Base-by-base conservation (phyloP, 2,329 filamentous ascomycete genomes). In the Sphaerulina musiva region DNA sequence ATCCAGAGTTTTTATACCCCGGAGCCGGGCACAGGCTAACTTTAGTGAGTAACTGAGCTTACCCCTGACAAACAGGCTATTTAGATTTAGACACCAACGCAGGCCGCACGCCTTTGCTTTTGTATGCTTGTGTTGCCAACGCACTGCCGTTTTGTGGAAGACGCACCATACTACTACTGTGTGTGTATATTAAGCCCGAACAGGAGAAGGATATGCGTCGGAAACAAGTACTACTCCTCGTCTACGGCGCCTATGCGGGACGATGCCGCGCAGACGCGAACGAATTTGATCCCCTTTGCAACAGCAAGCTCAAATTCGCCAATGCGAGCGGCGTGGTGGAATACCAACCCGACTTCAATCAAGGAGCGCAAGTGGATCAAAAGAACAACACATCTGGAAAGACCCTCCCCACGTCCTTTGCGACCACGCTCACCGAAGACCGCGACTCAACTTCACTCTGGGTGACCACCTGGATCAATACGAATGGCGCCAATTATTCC, bases 271-370 rank as follows among this genome's bases (percentile, higher is more conserved):
- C 11, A 36, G 32, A 36, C 11, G 32, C 32, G 32, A 36, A 36
- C 32, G 32, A 8, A 2, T 36, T 9, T 36, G 32, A 36, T 23
- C 36, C 38, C 6, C 51, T 49, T 6, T 54, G 51, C 40, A 54
- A 54, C 20, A 17, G 46, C 4, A 34, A 29, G 31, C 44, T 54
- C 39, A 14, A 12, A 20, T 2, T 36, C n/a, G 51, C 46, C 6
- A 54, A 54, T 40, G 51, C 39, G 38, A 43, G 8, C 10, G n/a
- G 38, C 2, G n/a, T n/a, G 7, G 11, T 7, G 12, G n/a, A 17
- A n/a, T 50, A 43, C 32, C 55, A 55, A 14, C 53, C 56, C 6
- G 29, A 53, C 29, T 49, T 58, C 23, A 38, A 49, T 40, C 53
- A 55, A 53, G 53, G 56, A 2, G 11, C 23, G 5, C 48, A 55